Conservation (phyloP, 176 grass and related monocot species). For the Eragrostis curvula region DNA sequence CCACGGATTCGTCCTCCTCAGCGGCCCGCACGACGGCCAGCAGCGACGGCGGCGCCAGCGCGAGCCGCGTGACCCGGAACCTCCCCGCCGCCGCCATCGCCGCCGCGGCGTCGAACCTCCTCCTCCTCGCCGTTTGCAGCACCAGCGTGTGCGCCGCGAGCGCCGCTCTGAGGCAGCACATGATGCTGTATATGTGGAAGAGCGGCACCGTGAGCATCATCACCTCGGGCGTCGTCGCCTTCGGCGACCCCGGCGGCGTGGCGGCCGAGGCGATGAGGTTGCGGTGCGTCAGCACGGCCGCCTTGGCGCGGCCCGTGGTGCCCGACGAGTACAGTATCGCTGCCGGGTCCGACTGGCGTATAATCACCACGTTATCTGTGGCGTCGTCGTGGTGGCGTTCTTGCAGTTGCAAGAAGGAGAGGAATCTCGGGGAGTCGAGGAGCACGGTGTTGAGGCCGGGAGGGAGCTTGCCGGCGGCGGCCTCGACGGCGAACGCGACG, state of each 20-base stretch:
- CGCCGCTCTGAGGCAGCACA: constrained; percentile 38
- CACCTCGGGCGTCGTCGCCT: background rate
- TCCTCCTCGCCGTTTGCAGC: constrained; percentile 39
- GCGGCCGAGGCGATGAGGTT: constrained; percentile 33
- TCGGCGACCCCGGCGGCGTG: background rate
- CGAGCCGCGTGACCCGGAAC: constrained; percentile 34
- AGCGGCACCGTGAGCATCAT: constrained; percentile 49
- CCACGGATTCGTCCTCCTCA: constrained; percentile 19
- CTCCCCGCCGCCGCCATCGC: constrained; percentile 20
- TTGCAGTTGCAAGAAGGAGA: constrained; percentile 29
- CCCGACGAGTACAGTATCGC: constrained; percentile 55
- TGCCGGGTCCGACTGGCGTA: constrained; percentile 51
- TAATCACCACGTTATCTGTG: background rate
- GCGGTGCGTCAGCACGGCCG: constrained; percentile 42
- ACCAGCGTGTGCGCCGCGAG: constrained; percentile 29
- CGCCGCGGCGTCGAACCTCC: constrained; percentile 35
- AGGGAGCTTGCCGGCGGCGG: constrained; percentile 27
- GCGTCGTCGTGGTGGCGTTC: background rate
- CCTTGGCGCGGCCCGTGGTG: constrained; percentile 51
- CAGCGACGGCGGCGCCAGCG: constrained; percentile 44
- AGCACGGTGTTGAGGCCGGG: constrained; percentile 18
- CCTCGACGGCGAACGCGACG: constrained; percentile 44
- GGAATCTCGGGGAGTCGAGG: constrained; percentile 47
- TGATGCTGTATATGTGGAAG: constrained; percentile 55
- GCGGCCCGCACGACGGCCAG: constrained; percentile 31